These are phyloP conservation scores for Candida sphagnicola DNA, from an alignment of 805 yeast species.

Conservation along the genomic window DNA sequence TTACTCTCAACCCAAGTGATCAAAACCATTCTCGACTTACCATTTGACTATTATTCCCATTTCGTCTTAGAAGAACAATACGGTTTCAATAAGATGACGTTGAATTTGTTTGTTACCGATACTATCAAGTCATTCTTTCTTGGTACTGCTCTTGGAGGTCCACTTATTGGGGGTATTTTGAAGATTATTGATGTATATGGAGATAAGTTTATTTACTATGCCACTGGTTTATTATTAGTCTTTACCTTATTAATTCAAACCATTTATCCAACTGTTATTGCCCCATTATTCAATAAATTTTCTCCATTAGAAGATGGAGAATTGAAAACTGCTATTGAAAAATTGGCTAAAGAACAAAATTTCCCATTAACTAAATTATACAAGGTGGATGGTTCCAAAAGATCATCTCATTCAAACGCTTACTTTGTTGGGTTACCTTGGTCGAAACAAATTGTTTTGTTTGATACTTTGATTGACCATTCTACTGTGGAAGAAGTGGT, in stretches of 20 bases:
- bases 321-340: conserved; percentile 75
- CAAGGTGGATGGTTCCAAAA: conserved; percentile 94
- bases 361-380: conserved; percentile 86
- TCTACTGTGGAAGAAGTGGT: conserved; percentile 76
- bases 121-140: conserved; percentile 56
- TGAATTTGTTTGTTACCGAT: conserved; percentile 69
- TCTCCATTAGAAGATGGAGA: conserved; percentile 90
- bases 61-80: conserved; percentile 89
- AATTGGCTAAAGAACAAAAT: conserved; percentile 65
- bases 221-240: conserved; percentile 64
- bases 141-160: conserved; percentile 59
- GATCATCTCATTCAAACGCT: conserved; percentile 96
- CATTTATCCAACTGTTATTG: conserved; percentile 78
- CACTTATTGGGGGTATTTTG: conserved; percentile 69
- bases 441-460: conserved; percentile 92
- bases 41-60: conserved; percentile 68
- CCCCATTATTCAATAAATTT: conserved; percentile 89
- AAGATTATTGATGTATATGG: conserved; percentile 80
- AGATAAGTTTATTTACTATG: conserved; percentile 74
- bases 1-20: conserved; percentile 53
- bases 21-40: conserved; percentile 55
- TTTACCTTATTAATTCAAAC: conserved; percentile 75
- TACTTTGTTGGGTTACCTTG: conserved; percentile 95
- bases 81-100: conserved; percentile 89
- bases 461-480: conserved; percentile 83